phyloP scores from a whole-genome alignment of 495 filamentous ascomycete species.

The Lepidopterella palustris region DNA sequence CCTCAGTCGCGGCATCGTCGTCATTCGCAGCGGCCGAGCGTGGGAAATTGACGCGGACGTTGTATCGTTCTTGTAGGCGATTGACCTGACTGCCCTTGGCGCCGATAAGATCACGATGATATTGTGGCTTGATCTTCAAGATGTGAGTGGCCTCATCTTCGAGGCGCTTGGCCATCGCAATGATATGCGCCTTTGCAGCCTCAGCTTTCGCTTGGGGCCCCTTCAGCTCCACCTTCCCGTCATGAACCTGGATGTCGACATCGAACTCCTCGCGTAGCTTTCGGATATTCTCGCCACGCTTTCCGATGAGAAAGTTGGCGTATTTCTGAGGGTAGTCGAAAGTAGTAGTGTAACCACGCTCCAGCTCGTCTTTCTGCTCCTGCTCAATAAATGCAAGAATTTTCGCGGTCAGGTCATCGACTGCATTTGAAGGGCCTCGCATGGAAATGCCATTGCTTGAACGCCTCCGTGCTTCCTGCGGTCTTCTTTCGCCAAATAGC shows the following conservation, averaged over 20 bases:
- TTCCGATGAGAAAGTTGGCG: slow-evolving; percentile 88
- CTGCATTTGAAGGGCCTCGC: slow-evolving; percentile 65
- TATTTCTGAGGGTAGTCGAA: slow-evolving; percentile 95
- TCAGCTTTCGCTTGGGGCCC: slow-evolving; percentile 76
- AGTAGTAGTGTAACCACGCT: slow-evolving; percentile 72
- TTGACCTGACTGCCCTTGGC: slow-evolving; percentile 59
- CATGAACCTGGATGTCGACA: slow-evolving; percentile 86
- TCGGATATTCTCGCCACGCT: slow-evolving; percentile 85
- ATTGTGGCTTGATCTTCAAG: slow-evolving; percentile 82
- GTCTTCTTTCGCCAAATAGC: slow-evolving; percentile 43
- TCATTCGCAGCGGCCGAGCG: slow-evolving; percentile 51
- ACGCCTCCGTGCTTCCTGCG: slow-evolving; percentile 36
- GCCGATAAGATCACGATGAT: slow-evolving; percentile 70
- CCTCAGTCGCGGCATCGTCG: slow-evolving; percentile 71
- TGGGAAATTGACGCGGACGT: slow-evolving; percentile 91
- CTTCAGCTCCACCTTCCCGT: slow-evolving; percentile 64
- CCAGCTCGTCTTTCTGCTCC: slow-evolving; percentile 79
- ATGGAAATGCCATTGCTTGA: slow-evolving; percentile 46
- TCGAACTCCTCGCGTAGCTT: slow-evolving; percentile 95
- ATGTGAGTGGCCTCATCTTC: slow-evolving; percentile 81
- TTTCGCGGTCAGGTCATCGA: slow-evolving; percentile 63
- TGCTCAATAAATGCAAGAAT: slow-evolving; percentile 70
- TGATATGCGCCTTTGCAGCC: slow-evolving; percentile 69
- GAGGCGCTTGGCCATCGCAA: slow-evolving; percentile 65
- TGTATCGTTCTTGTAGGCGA: slow-evolving; percentile 73